These are phyloP conservation scores for Fusarium verrucosum DNA, from an alignment of 2,329 filamentous ascomycete species.

Conservation along the genomic window DNA sequence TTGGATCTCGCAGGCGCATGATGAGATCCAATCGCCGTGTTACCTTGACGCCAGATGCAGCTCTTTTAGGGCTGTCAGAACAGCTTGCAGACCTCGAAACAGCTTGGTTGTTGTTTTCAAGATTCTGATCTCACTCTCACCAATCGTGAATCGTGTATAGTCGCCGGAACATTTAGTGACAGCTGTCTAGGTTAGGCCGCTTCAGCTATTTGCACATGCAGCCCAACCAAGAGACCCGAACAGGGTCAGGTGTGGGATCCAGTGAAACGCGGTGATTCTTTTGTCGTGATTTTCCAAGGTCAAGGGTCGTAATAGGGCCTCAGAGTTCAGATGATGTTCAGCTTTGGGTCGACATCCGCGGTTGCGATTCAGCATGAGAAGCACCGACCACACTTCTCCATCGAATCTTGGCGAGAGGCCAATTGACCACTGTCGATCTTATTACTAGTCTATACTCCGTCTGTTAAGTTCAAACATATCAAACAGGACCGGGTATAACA, in stretches of 20 bases:
- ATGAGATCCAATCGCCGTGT: slow-evolving; percentile 27
- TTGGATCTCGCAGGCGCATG: slow-evolving; percentile 23
- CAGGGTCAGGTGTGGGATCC: slow-evolving; percentile 7
- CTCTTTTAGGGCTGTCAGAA: slow-evolving; percentile 5
- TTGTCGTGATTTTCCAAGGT: slow-evolving; percentile 2
- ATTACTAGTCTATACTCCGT: slow-evolving; percentile 2
- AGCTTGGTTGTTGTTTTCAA: not conserved
- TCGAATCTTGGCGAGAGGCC: slow-evolving; percentile 7
- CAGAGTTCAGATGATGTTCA: slow-evolving; percentile 21
- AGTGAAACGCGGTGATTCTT: slow-evolving; percentile 24
- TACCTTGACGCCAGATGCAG: slow-evolving; percentile 14
- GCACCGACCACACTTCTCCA: slow-evolving; percentile 16
- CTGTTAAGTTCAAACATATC: slow-evolving; percentile 24
- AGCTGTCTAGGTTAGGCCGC: not conserved
- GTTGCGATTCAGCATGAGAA: slow-evolving; percentile 8
- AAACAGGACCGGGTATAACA: slow-evolving; percentile 20
- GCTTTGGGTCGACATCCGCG: not conserved
- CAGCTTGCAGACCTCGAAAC: not conserved
- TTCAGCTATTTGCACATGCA: slow-evolving; percentile 11
- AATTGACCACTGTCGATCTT: slow-evolving; percentile 17
- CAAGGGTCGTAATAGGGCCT: slow-evolving; percentile 3
- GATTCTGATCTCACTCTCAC: not conserved
- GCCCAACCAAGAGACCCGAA: slow-evolving; percentile 5
- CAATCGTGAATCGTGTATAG: slow-evolving; percentile 31
- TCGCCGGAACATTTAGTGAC: slow-evolving; percentile 25